A percentile compares a stretch with the other conserved stretches of the same genome.
phyloP scores from a whole-genome alignment of 1,139 yeast genomes.

The Hyphopichia khmerensis region DNA sequence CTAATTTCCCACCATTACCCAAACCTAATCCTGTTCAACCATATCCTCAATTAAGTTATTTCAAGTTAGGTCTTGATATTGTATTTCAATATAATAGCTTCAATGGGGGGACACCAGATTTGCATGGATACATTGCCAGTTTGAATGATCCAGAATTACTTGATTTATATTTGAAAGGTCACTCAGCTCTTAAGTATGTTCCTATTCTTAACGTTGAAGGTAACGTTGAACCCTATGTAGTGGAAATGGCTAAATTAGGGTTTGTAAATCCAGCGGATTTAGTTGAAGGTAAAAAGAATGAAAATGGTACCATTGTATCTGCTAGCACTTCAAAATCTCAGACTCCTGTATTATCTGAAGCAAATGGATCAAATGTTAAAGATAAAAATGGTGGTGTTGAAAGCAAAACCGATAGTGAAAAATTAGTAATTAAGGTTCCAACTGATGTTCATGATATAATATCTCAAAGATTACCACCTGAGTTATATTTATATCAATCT shows the following conservation, averaged over 20 bases:
- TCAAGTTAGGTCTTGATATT: conserved; percentile 44
- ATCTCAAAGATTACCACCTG: conserved; percentile 86
- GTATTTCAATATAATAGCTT: conserved; percentile 37
- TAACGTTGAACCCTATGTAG: conserved; percentile 55
- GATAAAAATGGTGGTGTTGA: conserved; percentile 1
- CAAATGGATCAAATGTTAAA: conserved; percentile 2
- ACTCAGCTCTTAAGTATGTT: conserved; percentile 43
- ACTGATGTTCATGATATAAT: conserved; percentile 79
- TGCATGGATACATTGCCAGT: conserved; percentile 36
- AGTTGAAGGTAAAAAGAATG: conserved; percentile 6
- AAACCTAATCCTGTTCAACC: conserved; percentile 45
- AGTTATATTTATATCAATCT: conserved; percentile 77
- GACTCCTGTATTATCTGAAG: not conserved
- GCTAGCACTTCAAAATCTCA: not conserved
- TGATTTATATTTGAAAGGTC: conserved; percentile 40
- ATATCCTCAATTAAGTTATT: conserved; percentile 42
- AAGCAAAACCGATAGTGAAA: conserved; percentile 3
- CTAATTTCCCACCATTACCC: conserved; percentile 53
- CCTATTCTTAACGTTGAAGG: conserved; percentile 77
- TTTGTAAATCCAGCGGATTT: conserved; percentile 19
- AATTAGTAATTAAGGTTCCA: conserved; percentile 49
- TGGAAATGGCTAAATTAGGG: conserved; percentile 40
- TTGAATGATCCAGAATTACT: conserved; percentile 39
- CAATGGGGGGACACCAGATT: conserved; percentile 27
- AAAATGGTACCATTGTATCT: not conserved